Evolutionary conservation across 768 basidiomycete species (phyloP).

Genomic region (Strobilomyces confusus): DNA sequence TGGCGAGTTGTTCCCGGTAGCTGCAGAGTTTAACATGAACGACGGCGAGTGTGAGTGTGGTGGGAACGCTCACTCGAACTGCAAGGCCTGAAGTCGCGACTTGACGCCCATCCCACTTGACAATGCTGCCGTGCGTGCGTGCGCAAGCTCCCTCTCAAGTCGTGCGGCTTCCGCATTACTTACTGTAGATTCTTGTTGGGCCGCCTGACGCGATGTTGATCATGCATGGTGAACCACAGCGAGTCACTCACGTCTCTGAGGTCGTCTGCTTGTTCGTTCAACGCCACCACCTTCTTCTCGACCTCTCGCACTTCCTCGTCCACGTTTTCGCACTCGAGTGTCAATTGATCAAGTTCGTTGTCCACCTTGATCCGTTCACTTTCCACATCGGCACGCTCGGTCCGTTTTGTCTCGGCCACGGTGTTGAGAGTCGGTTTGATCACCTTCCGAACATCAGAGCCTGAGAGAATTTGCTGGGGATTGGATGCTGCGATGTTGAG

Average conservation of each 20-base stretch:
- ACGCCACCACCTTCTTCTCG: constrained; percentile 64
- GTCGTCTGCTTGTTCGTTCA: constrained; percentile 77
- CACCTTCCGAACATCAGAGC: constrained; percentile 64
- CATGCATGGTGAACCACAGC: neutral
- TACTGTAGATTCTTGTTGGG: constrained; percentile 69
- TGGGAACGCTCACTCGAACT: constrained; percentile 59
- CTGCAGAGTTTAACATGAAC: constrained; percentile 35
- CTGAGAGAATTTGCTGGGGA: constrained; percentile 61
- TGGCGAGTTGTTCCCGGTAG: constrained; percentile 76
- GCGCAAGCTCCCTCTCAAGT: constrained; percentile 67
- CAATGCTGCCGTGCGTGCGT: constrained; percentile 70
- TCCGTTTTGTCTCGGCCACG: constrained; percentile 68
- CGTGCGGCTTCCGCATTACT: constrained; percentile 63
- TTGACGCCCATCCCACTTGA: constrained; percentile 83
- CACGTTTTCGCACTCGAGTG: constrained; percentile 72
- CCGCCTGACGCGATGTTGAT: constrained; percentile 44
- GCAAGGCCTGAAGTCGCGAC: constrained; percentile 67
- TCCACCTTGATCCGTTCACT: constrained; percentile 78
- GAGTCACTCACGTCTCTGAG: constrained; percentile 63
- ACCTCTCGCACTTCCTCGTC: constrained; percentile 73
- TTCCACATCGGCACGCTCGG: constrained; percentile 65
- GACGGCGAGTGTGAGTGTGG: neutral
- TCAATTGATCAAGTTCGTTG: constrained; percentile 76
- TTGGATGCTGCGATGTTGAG: constrained; percentile 75
- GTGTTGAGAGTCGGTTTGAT: constrained; percentile 74